Evolutionary conservation across 192 early-diverging fungal genomes (phyloP).

Genomic region (Coemansia asiatica): DNA sequence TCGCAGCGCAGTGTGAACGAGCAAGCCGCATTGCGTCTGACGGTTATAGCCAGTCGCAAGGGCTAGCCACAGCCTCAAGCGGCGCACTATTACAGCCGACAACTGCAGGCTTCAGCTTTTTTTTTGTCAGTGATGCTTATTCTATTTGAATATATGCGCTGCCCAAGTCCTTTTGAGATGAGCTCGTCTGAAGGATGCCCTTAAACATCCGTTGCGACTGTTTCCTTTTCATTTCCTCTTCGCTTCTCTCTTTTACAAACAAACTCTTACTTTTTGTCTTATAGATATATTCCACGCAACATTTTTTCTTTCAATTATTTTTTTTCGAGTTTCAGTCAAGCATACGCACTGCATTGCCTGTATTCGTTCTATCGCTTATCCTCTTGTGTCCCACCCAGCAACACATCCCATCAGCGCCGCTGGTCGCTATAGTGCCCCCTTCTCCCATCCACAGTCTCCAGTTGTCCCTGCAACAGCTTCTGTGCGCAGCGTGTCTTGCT

Average conservation of each 20-base stretch:
- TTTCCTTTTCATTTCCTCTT: constrained; percentile 15
- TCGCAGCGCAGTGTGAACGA: background rate
- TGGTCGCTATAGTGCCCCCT: background rate
- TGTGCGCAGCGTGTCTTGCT: background rate
- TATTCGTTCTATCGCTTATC: background rate
- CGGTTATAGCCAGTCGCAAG: constrained; percentile 6
- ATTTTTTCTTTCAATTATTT: background rate
- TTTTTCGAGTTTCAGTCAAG: background rate
- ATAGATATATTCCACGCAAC: constrained; percentile 3
- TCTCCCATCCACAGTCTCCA: too few relatives aligned
- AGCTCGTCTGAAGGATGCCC: constrained; percentile 4
- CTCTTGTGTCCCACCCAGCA: background rate
- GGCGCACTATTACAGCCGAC: constrained; percentile 13
- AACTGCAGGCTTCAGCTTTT: background rate
- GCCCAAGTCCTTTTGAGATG: background rate
- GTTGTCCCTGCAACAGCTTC: background rate
- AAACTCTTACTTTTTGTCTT: constrained; percentile 9
- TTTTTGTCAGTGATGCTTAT: background rate
- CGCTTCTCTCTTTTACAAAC: constrained; percentile 7
- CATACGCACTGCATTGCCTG: background rate
- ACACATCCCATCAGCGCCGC: background rate
- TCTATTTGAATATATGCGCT: background rate
- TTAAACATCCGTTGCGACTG: constrained; percentile 12
- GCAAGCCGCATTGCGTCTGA: constrained; percentile 6
- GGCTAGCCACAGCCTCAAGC: constrained; percentile 10